Evolutionary conservation across 169 alveolate genomes (phyloP).

Genomic region (Cryptosporidium sp.): DNA sequence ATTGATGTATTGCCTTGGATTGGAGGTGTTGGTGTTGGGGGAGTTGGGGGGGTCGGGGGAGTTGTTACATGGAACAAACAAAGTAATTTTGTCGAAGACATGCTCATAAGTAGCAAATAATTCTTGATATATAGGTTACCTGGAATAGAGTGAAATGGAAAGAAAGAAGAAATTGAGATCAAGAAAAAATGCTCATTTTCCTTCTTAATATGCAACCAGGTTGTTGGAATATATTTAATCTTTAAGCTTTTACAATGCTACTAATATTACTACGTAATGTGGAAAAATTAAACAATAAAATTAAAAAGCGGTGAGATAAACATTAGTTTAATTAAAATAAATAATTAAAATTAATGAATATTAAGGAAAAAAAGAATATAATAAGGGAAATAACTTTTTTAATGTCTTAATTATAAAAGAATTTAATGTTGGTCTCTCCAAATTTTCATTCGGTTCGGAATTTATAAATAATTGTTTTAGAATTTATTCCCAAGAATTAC

Average conservation of each 20-base stretch:
- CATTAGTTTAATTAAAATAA: too few relatives aligned
- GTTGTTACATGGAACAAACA: conserved; percentile 64
- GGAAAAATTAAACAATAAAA: neutral
- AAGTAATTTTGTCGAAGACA: conserved; percentile 45
- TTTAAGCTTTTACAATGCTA: neutral
- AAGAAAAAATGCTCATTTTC: neutral
- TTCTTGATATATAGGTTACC: neutral
- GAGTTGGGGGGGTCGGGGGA: conserved; percentile 28
- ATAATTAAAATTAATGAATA: too few relatives aligned
- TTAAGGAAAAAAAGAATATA: neutral
- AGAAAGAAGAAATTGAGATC: neutral
- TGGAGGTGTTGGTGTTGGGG: conserved; percentile 28
- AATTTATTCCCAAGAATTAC: neutral
- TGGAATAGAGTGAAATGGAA: neutral
- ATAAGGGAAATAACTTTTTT: neutral
- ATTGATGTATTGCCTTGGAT: conserved; percentile 70
- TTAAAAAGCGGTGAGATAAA: neutral
- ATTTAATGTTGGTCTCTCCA: neutral
- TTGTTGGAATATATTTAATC: neutral
- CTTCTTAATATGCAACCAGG: neutral
- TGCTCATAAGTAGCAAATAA: conserved; percentile 5
- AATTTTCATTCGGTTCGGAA: neutral
- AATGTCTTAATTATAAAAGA: too few relatives aligned
- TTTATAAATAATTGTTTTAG: too few relatives aligned
- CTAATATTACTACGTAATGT: neutral